Evolutionary conservation across 75 land plant species (phyloP), one percentile per base, ranked within the genome.

Genomic region (Selaginella moellendorffii): DNA sequence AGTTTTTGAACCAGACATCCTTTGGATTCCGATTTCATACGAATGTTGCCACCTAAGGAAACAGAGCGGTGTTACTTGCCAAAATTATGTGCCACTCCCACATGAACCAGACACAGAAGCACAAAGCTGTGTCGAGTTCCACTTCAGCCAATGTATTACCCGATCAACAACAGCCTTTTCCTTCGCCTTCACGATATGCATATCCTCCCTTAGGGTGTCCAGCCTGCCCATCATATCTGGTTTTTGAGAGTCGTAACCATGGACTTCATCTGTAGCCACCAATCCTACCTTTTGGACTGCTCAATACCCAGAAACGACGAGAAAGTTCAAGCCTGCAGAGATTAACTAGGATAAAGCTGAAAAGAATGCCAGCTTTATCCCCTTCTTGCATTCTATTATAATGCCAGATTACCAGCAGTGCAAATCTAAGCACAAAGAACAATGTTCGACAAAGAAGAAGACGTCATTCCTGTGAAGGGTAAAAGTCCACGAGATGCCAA

Each of bases 41-140:
- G 71, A 28, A 74, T 54, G 21, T 74, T 74, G 25, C 76, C 76
- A 69, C 74, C 74, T 72, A 19, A 56, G 60, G n/a, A n/a, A n/a
- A n/a, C n/a, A n/a, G 26, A 25, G 1, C n/a, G 28, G 2, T 1
- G 26, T 26, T 9, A 21, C 24, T n/a, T 28, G 59, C 9, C 23
- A 28, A 25, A n/a, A n/a, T n/a, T n/a, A n/a, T n/a, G n/a, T n/a
- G n/a, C n/a, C n/a, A n/a, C n/a, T n/a, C n/a, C n/a, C n/a, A n/a
- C 18, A 21, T n/a, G 21, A 56, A 68, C 9, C 23, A 28, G n/a
- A 28, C 19, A 56, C 26, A 52, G 61, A 66, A 66, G 18, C 20
- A 26, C 52, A 62, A 25, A 72, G 71, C 76, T 30, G 76, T 68
- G 42, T 74, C 76, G 25, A 74, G 72, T 31, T 74, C 76, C 29